A percentile compares a stretch with the other conserved stretches of the same genome.
Conservation (phyloP, 768 basidiomycete genomes). For the Rhizopogon roseolus region DNA sequence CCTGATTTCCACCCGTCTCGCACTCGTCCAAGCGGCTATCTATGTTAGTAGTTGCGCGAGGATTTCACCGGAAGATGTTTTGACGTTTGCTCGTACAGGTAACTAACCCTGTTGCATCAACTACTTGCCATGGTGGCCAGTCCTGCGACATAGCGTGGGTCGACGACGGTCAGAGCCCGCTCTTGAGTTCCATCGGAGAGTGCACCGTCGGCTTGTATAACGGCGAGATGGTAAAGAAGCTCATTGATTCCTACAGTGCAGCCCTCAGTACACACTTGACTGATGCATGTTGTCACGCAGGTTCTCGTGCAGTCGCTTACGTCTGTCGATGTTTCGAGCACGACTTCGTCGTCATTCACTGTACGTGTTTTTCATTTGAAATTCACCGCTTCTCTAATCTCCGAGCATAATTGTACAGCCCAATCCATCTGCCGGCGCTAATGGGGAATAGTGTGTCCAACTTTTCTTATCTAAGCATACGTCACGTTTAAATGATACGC, state of each 20-base stretch:
- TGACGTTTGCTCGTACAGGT: slow-evolving; percentile 31
- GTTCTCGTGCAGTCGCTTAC: slow-evolving; percentile 52
- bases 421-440: slow-evolving; percentile 48
- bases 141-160: slow-evolving; percentile 55
- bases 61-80: background rate
- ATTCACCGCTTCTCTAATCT: background rate
- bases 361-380: slow-evolving; percentile 28
- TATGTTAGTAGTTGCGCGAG: too few relatives aligned
- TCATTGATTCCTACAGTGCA: background rate
- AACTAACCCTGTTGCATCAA: slow-evolving; percentile 36
- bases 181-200: slow-evolving; percentile 45
- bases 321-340: slow-evolving; percentile 47
- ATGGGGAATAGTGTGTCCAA: slow-evolving; percentile 49
- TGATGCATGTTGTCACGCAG: slow-evolving; percentile 25
- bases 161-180: slow-evolving; percentile 54
- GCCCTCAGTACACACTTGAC: background rate
- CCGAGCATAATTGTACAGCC: slow-evolving; percentile 33
- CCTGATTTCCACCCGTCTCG: slow-evolving; percentile 12
- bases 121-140: slow-evolving; percentile 49
- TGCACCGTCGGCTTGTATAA: slow-evolving; percentile 53
- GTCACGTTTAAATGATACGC: slow-evolving; percentile 2
- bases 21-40: slow-evolving; percentile 10
- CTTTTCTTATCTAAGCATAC: background rate
- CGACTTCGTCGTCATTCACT: slow-evolving; percentile 49
- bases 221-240: slow-evolving; percentile 42